Evolutionary conservation across 257 asterid genomes (phyloP).

Genomic region (Jacaranda mimosifolia): DNA sequence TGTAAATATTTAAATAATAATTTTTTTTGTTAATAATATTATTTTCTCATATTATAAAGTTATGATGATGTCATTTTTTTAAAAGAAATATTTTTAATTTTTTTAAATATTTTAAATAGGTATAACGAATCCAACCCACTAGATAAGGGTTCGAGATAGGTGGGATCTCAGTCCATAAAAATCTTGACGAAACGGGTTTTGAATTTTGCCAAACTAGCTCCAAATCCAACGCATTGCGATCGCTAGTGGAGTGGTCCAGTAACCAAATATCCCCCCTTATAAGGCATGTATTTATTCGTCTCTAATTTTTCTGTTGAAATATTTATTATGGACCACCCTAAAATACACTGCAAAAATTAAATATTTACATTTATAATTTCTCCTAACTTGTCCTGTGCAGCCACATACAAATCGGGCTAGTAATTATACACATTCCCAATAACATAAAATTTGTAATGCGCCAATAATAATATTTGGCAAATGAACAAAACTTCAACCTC

Average conservation of each 20-base stretch:
- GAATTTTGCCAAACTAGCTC: no score
- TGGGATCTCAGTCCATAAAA: no score
- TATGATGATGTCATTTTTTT: no score
- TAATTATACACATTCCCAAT: constrained; percentile 15
- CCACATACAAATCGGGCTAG: not conserved
- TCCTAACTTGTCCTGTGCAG: not conserved
- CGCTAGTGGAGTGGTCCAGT: not conserved
- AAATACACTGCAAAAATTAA: constrained; percentile 1
- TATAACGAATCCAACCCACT: no score
- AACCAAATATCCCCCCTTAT: not conserved
- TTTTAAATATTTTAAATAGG: no score
- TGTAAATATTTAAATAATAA: no score
- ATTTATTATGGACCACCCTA: constrained; percentile 6
- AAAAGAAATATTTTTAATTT: no score
- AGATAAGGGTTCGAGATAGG: no score
- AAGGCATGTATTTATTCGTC: constrained; percentile 18
- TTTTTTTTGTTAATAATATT: no score
- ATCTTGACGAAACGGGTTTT: no score
- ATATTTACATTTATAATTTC: constrained; percentile 22
- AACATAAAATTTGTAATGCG: not conserved
- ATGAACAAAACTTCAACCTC: constrained; percentile 25
- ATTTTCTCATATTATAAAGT: no score
- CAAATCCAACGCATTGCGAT: no score
- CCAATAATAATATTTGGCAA: not conserved
- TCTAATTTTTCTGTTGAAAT: not conserved